These are phyloP conservation scores for Aspergillus ellipticus DNA, from an alignment of 495 filamentous ascomycete species.

Conservation along the genomic window DNA sequence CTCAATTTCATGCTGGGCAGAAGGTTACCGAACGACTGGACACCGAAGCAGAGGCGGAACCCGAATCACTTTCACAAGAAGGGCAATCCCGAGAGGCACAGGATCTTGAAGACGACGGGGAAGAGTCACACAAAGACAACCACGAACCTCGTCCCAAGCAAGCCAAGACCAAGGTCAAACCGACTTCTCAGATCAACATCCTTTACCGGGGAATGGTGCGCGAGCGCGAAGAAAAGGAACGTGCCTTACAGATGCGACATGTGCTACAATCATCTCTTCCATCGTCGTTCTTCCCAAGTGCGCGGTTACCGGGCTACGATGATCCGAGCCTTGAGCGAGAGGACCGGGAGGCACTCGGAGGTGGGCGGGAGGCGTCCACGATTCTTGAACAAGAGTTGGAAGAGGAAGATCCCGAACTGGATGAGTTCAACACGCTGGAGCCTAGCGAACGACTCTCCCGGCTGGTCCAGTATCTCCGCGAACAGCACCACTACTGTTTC, in stretches of 20 bases:
- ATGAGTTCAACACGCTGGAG: slow-evolving; percentile 72
- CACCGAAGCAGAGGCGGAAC: slow-evolving; percentile 35
- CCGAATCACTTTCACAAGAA: neutral
- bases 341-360: slow-evolving; percentile 53
- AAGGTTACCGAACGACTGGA: slow-evolving; percentile 76
- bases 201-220: slow-evolving; percentile 74
- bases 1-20: slow-evolving; percentile 68
- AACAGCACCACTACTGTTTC: slow-evolving; percentile 80
- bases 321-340: slow-evolving; percentile 53
- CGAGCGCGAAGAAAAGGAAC: slow-evolving; percentile 65
- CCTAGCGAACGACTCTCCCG: slow-evolving; percentile 58
- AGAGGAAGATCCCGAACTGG: slow-evolving; percentile 79
- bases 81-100: neutral
- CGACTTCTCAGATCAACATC: slow-evolving; percentile 63
- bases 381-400: slow-evolving; percentile 66
- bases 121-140: slow-evolving; percentile 18
- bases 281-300: slow-evolving; percentile 40
- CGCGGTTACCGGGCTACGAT: slow-evolving; percentile 49
- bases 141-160: slow-evolving; percentile 9
- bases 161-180: slow-evolving; percentile 36
- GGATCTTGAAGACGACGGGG: slow-evolving; percentile 18
- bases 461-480: slow-evolving; percentile 65
- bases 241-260: slow-evolving; percentile 61
- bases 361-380: slow-evolving; percentile 32
- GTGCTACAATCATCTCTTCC: slow-evolving; percentile 64